Base-by-base conservation (phyloP, 2,329 filamentous ascomycete genomes). In the Gremmenia infestans region DNA sequence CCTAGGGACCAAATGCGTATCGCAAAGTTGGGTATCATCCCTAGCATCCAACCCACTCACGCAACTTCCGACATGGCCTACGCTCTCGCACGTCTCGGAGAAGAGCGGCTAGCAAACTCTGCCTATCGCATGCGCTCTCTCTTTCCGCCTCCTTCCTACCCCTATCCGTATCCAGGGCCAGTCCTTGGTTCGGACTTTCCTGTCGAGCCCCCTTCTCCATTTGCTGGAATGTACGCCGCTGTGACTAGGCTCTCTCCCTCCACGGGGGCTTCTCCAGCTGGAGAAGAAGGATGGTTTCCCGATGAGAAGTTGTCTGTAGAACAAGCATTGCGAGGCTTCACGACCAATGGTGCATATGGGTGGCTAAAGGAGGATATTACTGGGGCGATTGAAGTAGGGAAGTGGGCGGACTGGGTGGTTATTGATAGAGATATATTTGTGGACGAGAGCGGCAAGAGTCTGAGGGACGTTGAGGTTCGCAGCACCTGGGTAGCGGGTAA, bases 41-140 rank as follows among this genome's bases (percentile, higher is more conserved):
- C 86, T 0, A 87, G 82, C 2, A 82, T 89, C 53, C 86, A 89
- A 65, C 86, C 86, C 4, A 88, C 86, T 0, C 86, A 89, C 65
- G 85, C 86, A 22, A 89, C 86, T 3, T 86, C 82, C 7, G 86
- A 89, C 68, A 87, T 86, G 82, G 77, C 78, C 4, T 88, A 88
- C 63, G 86, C 85, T 8, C 77, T 81, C 58, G 71, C 69, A 40
- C 77, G 86, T 6, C 79, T 89, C 0, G 86, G 86, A 0, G 63
- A 67, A 9, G 70, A 76, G 23, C 79, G 86, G 22, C 81, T 81
- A 0, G 66, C 68, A 17, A 64, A 72, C 14, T 80, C 82, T 57
- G 86, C 85, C 1, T 89, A 89, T 68, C 77, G 84, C 22, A 88
- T 89, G 85, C 74, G 74, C 11, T 83, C 81, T 0, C 70, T 88